Evolutionary conservation across 805 yeast species (phyloP), one percentile per base, ranked within the genome.

Genomic region (Metschnikowia gelsemii): DNA sequence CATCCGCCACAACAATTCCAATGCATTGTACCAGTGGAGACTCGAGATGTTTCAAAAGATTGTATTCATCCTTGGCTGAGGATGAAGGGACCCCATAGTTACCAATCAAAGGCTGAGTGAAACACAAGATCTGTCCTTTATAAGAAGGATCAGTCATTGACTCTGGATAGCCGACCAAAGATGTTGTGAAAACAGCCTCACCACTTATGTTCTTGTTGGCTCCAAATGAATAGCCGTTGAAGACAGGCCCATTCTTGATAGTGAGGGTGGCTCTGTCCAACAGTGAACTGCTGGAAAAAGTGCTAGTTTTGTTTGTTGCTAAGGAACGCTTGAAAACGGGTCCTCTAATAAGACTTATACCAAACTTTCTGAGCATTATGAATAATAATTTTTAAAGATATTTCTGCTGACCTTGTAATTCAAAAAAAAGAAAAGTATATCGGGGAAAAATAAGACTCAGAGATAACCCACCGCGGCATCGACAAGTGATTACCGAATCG

Each of bases 101-200:
- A 52, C 99, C 99, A 57, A 93, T 88, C 60, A 93, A 75, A 17
- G 99, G 99, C 67, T 89, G 97, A 6, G 99, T 93, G 70, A 93
- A 87, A 47, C 93, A 95, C 52, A 93, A 79, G 54, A 93, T 93
- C 72, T 93, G 99, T 38, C 99, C 99, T 56, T 82, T 83, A 66
- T 93, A 93, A 5, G 97, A 89, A 27, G 99, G 99, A 66, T 93
- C 99, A 17, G 99, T 93, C 95, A 93, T 89, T 7, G 96, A 87
- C 66, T 93, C 99, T 13, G 99, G 98, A 67, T 93, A 93, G 14
- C 99, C 99, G 9, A 93, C 99, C 64, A 95, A 75, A 6, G 97
- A 93, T 24, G 99, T 95, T 35, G 97, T 88, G 73, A 93, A 93
- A 32, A 95, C 99, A 22, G 96, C 96, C 67, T 93, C 99, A 50